Percentiles rank a stretch among this genome's conserved stretches.
phyloP scores from a whole-genome alignment of 345 rosid genomes.

The Lepidium africanum region DNA sequence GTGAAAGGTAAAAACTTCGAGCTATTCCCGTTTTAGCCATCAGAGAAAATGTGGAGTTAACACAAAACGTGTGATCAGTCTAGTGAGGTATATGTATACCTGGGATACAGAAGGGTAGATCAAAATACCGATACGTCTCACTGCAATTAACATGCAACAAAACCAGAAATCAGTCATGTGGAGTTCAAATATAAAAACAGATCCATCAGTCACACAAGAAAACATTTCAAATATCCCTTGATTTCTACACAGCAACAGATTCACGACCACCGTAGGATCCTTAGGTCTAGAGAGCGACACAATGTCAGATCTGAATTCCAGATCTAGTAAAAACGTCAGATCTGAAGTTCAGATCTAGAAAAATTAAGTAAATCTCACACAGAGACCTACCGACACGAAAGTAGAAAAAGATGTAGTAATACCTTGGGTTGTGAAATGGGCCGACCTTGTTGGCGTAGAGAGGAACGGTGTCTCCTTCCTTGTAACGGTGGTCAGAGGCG shows the following conservation, averaged over 20 bases:
- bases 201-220: not conserved
- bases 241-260: not conserved
- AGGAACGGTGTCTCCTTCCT: conserved; percentile 56
- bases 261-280: not conserved
- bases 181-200: conserved; percentile 7
- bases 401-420: not conserved
- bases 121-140: conserved; percentile 79
- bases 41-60: not conserved
- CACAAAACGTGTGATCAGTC: not conserved
- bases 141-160: conserved; percentile 32
- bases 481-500: conserved; percentile 65
- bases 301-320: conserved; percentile 8
- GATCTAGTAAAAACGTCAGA: not conserved
- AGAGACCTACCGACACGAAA: not conserved
- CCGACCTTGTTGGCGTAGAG: conserved; percentile 85
- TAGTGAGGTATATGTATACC: conserved; percentile 31
- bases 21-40: not conserved
- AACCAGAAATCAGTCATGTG: not conserved
- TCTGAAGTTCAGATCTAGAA: not conserved
- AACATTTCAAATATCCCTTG: not conserved
- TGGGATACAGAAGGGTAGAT: conserved; percentile 76
- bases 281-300: not conserved
- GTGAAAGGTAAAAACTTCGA: not conserved
- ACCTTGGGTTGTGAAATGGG: conserved; percentile 83
- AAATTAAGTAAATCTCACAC: too few relatives aligned